Percentiles rank a stretch among this genome's conserved stretches.
Conservation (phyloP, 2,329 filamentous ascomycete species). For the Stagonosporopsis tanaceti region DNA sequence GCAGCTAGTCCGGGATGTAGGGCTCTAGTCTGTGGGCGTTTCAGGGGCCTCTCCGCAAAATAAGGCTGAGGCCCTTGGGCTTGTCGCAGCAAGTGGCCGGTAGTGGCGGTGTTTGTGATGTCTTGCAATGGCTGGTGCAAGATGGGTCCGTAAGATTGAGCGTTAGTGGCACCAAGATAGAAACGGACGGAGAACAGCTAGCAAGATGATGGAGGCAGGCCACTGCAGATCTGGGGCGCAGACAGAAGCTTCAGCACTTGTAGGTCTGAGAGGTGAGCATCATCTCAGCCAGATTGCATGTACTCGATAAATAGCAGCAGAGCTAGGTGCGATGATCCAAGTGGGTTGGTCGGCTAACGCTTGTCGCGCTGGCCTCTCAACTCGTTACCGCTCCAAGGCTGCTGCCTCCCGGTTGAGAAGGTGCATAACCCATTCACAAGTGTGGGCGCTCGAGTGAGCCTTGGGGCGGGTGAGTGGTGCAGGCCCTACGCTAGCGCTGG, state of each 20-base stretch:
- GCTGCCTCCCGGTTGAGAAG: constrained; percentile 38
- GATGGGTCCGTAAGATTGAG: constrained; percentile 41
- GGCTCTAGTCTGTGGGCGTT: constrained; percentile 43
- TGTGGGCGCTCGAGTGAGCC: constrained; percentile 47
- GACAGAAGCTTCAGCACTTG: constrained; percentile 34
- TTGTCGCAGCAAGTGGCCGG: constrained; percentile 43
- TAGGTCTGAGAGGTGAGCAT: constrained; percentile 30
- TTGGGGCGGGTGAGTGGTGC: constrained; percentile 41
- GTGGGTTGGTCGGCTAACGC: constrained; percentile 35
- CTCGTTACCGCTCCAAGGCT: constrained; percentile 34
- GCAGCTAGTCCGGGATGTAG: constrained; percentile 43
- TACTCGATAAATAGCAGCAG: constrained; percentile 25
- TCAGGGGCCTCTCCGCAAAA: constrained; percentile 42
- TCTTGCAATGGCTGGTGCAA: constrained; percentile 42
- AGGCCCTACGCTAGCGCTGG: constrained; percentile 40
- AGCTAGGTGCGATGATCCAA: constrained; percentile 29
- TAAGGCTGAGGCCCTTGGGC: constrained; percentile 46
- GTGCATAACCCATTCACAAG: constrained; percentile 48
- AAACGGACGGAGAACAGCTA: constrained; percentile 26
- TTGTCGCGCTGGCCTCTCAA: constrained; percentile 36
- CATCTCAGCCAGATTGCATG: constrained; percentile 32
- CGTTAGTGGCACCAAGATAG: constrained; percentile 41
- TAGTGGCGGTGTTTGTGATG: constrained; percentile 47
- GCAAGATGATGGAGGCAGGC: constrained; percentile 16
- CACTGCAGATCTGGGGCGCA: constrained; percentile 41